Evolutionary conservation across 768 basidiomycete genomes (phyloP), one percentile per base, ranked within the genome.

Genomic region (Stropharia rugosoannulata): DNA sequence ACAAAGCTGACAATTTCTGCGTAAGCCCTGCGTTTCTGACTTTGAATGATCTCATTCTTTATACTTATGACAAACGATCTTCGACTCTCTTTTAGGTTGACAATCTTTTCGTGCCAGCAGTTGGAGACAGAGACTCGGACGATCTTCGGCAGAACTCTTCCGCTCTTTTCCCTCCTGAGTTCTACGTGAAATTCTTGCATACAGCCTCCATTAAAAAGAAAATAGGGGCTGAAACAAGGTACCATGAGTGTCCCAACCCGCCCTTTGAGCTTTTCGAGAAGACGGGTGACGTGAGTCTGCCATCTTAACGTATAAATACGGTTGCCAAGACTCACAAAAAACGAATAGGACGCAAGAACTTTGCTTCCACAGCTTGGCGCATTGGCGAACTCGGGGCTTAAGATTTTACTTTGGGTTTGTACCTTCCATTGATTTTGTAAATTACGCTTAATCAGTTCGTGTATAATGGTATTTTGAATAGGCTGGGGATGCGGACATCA

Each of bases 91-190:
- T 16, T 16, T 51, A 84, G 83, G 54, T 67, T 35, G 66, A 77
- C 0, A 73, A 84, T n/a, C 69, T 86, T 12, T 79, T 79, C 55
- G 9, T 64, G 2, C 82, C 82, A 0, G 80, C 82, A 1, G 71
- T 85, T 4, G 81, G 81, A 0, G 62, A 82, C 60, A 71, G 75
- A 9, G 84, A 88, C 57, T 59, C 75, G 0, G 67, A 86, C 56
- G 86, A 88, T 60, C 68, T 88, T 36, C 72, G 83, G 18, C 85
- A 86, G 66, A 83, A 78, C 41, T 69, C 76, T 1, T 75, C 80
- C 0, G 74, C 78, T 1, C 50, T 69, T 7, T 86, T 86, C 67
- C 85, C 86, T 5, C 80, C 84, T 0, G 76, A 82, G 43, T 83
- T 75, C 56, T 86, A 85, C 54, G 58, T 81, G 40, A 68, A 71